These are phyloP conservation scores for Pseudonitzschia multistriata DNA, from an alignment of 108 stramenopile species.

Conservation along the genomic window DNA sequence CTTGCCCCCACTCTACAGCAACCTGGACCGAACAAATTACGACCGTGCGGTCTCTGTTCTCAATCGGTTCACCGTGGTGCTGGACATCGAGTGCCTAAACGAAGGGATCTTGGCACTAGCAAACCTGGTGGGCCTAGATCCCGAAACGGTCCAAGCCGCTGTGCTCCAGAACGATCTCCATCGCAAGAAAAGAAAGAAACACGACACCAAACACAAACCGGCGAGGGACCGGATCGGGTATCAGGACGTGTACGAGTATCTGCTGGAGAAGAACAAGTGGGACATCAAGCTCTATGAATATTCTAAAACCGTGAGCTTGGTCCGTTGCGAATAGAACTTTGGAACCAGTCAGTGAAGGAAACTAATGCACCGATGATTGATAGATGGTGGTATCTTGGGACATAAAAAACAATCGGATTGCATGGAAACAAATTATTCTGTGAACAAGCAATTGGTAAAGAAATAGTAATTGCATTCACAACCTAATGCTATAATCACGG, in stretches of 20 bases:
- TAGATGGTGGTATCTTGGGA: too few species aligned
- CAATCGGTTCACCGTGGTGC: slow-evolving; percentile 8
- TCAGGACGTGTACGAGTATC: slow-evolving; percentile 16
- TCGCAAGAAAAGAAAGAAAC: neutral
- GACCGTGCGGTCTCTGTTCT: neutral
- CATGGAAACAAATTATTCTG: too few species aligned
- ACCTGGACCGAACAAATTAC: neutral
- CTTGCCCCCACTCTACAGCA: neutral
- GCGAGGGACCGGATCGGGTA: slow-evolving; percentile 1
- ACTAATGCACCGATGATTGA: too few species aligned
- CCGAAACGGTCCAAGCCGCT: neutral
- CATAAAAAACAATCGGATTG: too few species aligned
- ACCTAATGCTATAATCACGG: too few species aligned
- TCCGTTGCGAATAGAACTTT: slow-evolving; percentile 11
- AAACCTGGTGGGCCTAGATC: slow-evolving; percentile 1
- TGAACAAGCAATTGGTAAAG: too few species aligned
- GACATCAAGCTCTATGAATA: slow-evolving; percentile 30
- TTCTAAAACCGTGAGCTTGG: slow-evolving; percentile 13
- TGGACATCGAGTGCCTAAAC: slow-evolving; percentile 15
- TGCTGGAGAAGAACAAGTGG: slow-evolving; percentile 11
- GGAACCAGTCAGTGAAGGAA: too few species aligned
- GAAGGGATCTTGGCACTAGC: slow-evolving; percentile 6
- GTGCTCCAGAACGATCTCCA: too few species aligned
- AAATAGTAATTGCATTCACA: too few species aligned
- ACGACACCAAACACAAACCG: neutral